Base-by-base conservation (phyloP, 106 monocot genomes). In the Gastrodia elata region DNA sequence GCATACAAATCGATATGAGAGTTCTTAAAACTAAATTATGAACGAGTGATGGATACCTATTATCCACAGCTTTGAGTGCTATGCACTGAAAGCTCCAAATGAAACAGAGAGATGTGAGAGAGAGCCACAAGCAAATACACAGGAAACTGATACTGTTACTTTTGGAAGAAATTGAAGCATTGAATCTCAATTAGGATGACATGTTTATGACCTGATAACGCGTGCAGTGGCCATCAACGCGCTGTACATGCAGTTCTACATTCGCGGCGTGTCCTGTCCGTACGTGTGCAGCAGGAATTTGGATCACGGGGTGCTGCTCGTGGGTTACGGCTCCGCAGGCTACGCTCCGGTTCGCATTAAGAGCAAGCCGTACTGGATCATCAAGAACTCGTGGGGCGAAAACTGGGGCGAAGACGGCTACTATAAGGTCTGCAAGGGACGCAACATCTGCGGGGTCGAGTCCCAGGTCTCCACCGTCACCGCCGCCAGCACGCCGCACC, bases 371-470 rank as follows among this genome's bases (percentile, higher is more conserved):
- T 94, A 81, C 74, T 94, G 94, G 94, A 88, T 94, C 84, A 88
- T 94, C 59, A 94, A 94, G 86, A 94, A 94, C 83, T 94, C 94
- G 1, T 94, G 94, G 94, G 94, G 94, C 9, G 83, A 94, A 75
- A 83, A n/a, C 38, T 94, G 94, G 94, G 94, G 94, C 15, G 88
- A 94, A 74, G 59, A 81, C 3, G 94, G 94, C 33, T 94, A 94
- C 83, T 94, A 91, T 75, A 88, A 82, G 84, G 88, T 94, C 70
- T 94, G 94, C 81, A 84, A 86, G 77, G 94, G 91, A 13, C 91
- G 74, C 35, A 91, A 94, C 71, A 79, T 91, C 8, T 94, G 94
- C 44, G 94, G 94, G 0, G 94, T 94, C 14, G 94, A 94, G 71
- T 86, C 91, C 73, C 82, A 88, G 94, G 94, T 94, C 44, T 94